Evolutionary conservation across 2,329 filamentous ascomycete species (phyloP).

Genomic region (Torrubiellomyces zombiae): DNA sequence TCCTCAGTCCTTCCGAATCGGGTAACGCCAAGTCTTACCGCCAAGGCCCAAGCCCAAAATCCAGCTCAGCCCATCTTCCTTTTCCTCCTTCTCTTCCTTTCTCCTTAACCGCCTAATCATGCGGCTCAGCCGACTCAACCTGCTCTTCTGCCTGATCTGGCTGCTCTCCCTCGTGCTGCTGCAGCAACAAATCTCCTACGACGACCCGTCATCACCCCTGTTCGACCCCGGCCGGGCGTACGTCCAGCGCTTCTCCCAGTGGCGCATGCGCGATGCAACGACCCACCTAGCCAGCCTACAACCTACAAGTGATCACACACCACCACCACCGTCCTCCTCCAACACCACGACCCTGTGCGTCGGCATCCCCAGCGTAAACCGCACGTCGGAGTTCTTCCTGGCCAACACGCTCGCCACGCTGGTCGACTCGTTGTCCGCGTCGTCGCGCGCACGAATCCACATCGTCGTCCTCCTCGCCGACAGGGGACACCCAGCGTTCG

Average conservation of each 20-base stretch:
- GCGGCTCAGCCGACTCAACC: too few species aligned
- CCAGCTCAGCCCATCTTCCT: too few species aligned
- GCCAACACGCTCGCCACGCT: slow-evolving; percentile 14
- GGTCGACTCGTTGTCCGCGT: slow-evolving; percentile 13
- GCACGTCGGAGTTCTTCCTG: slow-evolving; percentile 13
- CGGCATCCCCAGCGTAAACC: slow-evolving; percentile 18
- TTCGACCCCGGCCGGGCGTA: slow-evolving; percentile 14
- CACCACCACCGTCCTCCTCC: not conserved
- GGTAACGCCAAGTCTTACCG: too few species aligned
- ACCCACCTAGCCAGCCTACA: not conserved
- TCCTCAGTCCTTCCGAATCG: too few species aligned
- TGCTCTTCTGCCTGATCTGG: slow-evolving; percentile 17
- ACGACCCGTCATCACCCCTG: slow-evolving; percentile 19
- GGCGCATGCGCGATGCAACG: slow-evolving; percentile 10
- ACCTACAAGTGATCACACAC: too few species aligned
- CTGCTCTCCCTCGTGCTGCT: slow-evolving; percentile 12
- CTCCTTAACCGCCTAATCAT: too few species aligned
- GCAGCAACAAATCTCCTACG: slow-evolving; percentile 14
- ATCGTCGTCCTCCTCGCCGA: slow-evolving; percentile 19
- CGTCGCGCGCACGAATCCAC: slow-evolving; percentile 15
- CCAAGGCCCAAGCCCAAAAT: too few species aligned
- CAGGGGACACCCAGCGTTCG: slow-evolving; percentile 14
- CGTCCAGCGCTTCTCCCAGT: slow-evolving; percentile 10
- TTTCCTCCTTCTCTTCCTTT: too few species aligned
- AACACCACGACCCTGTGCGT: slow-evolving; percentile 11